Conservation (phyloP, 441 rosid genomes). For the Syzygium malaccense region DNA sequence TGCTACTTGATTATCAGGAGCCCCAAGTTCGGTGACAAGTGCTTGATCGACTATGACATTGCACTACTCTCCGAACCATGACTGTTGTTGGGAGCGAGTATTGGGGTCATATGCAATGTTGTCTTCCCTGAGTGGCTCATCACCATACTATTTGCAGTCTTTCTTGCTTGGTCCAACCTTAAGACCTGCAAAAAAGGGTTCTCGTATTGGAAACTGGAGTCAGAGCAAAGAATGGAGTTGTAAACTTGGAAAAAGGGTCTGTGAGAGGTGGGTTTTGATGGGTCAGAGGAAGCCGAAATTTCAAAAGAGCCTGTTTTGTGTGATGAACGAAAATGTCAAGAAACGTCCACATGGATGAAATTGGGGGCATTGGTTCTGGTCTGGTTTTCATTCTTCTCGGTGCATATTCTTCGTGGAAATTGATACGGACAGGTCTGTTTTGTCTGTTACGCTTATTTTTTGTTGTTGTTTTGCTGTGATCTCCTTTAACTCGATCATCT, state of each 20-base stretch:
- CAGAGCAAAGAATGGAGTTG: slow-evolving; percentile 29
- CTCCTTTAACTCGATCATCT: background rate
- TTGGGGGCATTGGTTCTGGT: slow-evolving; percentile 46
- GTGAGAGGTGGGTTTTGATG: background rate
- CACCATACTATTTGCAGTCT: slow-evolving; percentile 59
- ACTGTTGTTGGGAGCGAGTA: slow-evolving; percentile 79
- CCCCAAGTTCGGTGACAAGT: slow-evolving; percentile 33
- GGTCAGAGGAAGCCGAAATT: slow-evolving; percentile 10
- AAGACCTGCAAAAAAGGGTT: slow-evolving; percentile 68
- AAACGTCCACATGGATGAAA: slow-evolving; percentile 59
- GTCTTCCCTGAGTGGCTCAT: slow-evolving; percentile 90
- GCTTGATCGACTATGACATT: slow-evolving; percentile 60
- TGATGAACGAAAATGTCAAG: slow-evolving; percentile 3
- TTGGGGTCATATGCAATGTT: slow-evolving; percentile 72
- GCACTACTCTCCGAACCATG: slow-evolving; percentile 77
- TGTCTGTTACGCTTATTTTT: background rate
- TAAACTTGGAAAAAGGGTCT: slow-evolving; percentile 24
- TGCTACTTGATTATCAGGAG: slow-evolving; percentile 32
- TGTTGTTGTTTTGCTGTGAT: background rate
- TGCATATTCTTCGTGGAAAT: slow-evolving; percentile 63
- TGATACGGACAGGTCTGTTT: slow-evolving; percentile 48
- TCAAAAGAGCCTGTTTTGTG: slow-evolving; percentile 36
- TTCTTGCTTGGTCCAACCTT: slow-evolving; percentile 74
- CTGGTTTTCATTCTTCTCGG: slow-evolving; percentile 63
- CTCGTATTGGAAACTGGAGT: slow-evolving; percentile 49